phyloP scores from a whole-genome alignment of 371 early-diverging fungal species.

The Rhizomucor miehei region DNA sequence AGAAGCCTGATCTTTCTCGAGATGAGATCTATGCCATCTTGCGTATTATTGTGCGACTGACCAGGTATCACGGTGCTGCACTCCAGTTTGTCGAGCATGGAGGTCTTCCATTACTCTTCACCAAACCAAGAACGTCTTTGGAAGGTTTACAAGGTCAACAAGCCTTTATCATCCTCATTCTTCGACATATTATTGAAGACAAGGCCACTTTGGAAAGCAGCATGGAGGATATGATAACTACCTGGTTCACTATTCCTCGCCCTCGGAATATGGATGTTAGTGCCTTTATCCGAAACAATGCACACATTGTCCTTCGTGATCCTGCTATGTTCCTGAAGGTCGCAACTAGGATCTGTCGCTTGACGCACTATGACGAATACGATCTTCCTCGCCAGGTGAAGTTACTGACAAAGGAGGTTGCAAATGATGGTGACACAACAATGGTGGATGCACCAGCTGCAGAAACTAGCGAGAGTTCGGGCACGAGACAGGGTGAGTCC shows the following conservation, averaged over 20 bases:
- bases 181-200: constrained; percentile 88
- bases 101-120: constrained; percentile 63
- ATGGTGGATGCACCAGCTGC: constrained; percentile 2
- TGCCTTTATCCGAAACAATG: constrained; percentile 69
- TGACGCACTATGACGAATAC: constrained; percentile 61
- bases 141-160: constrained; percentile 71
- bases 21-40: constrained; percentile 66
- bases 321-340: constrained; percentile 70
- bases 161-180: constrained; percentile 72
- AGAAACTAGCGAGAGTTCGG: neutral
- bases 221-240: constrained; percentile 77
- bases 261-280: constrained; percentile 71
- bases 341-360: constrained; percentile 58
- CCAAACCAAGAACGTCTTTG: constrained; percentile 39
- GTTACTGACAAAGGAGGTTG: constrained; percentile 22
- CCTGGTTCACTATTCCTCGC: constrained; percentile 72
- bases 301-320: constrained; percentile 73
- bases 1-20: constrained; percentile 43
- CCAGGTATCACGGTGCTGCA: constrained; percentile 65
- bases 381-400: constrained; percentile 56
- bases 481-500: too few species aligned
- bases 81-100: constrained; percentile 64
- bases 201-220: constrained; percentile 55
- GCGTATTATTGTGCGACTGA: constrained; percentile 78
- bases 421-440: constrained; percentile 8